Evolutionary conservation across 257 asterid species (phyloP).

Genomic region (Fraxinus excelsior): DNA sequence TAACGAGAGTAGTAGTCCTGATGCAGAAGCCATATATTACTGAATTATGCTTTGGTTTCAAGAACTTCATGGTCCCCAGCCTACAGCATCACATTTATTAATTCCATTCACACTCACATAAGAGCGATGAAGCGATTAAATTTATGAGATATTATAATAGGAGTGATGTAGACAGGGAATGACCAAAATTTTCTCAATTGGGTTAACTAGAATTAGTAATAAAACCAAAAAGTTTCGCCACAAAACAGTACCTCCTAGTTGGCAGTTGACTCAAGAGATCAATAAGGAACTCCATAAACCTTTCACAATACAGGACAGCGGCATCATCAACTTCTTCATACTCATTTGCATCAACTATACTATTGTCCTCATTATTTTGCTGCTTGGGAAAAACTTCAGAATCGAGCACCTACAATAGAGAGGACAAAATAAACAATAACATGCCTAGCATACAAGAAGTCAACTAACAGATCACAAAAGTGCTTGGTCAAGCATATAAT

Average conservation of each 20-base stretch:
- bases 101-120: conserved; percentile 17
- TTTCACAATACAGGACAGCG: conserved; percentile 80
- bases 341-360: conserved; percentile 33
- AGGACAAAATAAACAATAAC: conserved; percentile 27
- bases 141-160: neutral
- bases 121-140: neutral
- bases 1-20: neutral
- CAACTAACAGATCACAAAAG: conserved; percentile 17
- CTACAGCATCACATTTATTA: conserved; percentile 2
- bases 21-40: neutral
- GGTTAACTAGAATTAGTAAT: neutral
- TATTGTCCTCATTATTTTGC: conserved; percentile 42
- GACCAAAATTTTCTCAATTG: conserved; percentile 2
- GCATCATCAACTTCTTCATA: conserved; percentile 63
- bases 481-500: conserved; percentile 21
- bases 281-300: conserved; percentile 97
- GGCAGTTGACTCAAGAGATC: conserved; percentile 99
- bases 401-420: conserved; percentile 69
- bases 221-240: neutral
- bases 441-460: conserved; percentile 10
- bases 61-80: neutral
- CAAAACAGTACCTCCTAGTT: conserved; percentile 75
- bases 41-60: neutral
- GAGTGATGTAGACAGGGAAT: neutral
- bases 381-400: conserved; percentile 57